Evolutionary conservation across 768 basidiomycete genomes (phyloP), one percentile per base, ranked within the genome.

Genomic region (Cyclocybe cylindracea): DNA sequence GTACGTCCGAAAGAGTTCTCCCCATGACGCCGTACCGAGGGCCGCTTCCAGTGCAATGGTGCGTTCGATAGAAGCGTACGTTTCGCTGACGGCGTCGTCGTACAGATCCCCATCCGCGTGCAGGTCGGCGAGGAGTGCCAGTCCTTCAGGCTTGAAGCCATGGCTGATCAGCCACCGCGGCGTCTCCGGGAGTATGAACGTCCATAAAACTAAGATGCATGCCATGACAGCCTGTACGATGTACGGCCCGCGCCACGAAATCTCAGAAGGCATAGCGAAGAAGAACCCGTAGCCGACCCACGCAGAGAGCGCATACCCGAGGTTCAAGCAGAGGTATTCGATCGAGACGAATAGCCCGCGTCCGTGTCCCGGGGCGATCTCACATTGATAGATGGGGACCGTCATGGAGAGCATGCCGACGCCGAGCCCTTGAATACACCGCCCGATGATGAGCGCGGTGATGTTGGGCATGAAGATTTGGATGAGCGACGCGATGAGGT

Each of bases 161-260:
- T 82, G 78, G 58, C 79, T 77, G 50, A 82, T 70, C 36, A 83
- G 72, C 77, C 79, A 84, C 18, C 82, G 70, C 1, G 80, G 80
- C 0, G 78, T 78, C 52, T 82, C 77, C 2, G 78, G 79, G 36
- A 82, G 70, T 58, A 74, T 65, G 60, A 78, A 72, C 13, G 80
- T 78, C 70, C 77, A 77, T 32, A 65, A 52, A 41, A 77, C 64
- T 14, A 84, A 72, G 35, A 84, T 56, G 11, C 69, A 48, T 1
- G 79, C 79, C 14, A 83, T 73, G 38, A 70, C 75, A 19, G 76
- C 75, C 62, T 84, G 82, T 7, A 83, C 66, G 53, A 77, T 70
- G 60, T 79, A 83, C 1, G 81, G 79, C 37, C 83, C 80, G 39
- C 78, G 69, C 81, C 84, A 85, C 10, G 79, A 75, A 50, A 76